Conservation (phyloP, 2,329 filamentous ascomycete genomes). For the Aspergillus thermomutatus region DNA sequence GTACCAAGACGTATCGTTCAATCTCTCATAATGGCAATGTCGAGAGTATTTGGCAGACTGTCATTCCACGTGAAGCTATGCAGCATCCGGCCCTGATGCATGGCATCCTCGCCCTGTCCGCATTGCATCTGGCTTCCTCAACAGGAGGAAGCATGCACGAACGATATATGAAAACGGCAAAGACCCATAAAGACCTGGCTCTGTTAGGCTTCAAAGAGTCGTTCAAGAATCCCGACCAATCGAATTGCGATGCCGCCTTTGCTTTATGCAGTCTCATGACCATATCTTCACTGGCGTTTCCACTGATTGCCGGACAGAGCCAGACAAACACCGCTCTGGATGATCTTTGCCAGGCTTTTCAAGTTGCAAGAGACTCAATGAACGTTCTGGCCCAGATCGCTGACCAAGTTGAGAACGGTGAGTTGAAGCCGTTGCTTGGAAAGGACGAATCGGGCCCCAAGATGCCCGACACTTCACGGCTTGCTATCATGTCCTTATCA, state of each 20-base stretch:
- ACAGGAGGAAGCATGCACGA: slow-evolving; percentile 15
- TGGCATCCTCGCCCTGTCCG: slow-evolving; percentile 34
- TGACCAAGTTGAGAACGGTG: slow-evolving; percentile 22
- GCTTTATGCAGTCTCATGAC: slow-evolving; percentile 33
- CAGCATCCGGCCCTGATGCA: slow-evolving; percentile 30
- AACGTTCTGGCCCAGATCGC: slow-evolving; percentile 21
- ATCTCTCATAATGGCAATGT: slow-evolving; percentile 23
- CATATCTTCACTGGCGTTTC: slow-evolving; percentile 33
- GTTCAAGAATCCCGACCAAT: slow-evolving; percentile 17
- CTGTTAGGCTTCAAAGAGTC: slow-evolving; percentile 22
- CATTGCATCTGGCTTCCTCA: slow-evolving; percentile 28
- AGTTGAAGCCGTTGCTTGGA: slow-evolving; percentile 26
- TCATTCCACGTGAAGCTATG: slow-evolving; percentile 29
- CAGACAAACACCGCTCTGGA: slow-evolving; percentile 18
- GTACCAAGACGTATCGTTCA: slow-evolving; percentile 30
- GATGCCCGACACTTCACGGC: slow-evolving; percentile 34
- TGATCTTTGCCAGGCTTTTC: slow-evolving; percentile 30
- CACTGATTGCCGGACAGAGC: slow-evolving; percentile 9
- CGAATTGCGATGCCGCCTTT: slow-evolving; percentile 36
- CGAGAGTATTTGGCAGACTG: slow-evolving; percentile 30
- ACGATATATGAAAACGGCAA: slow-evolving; percentile 26
- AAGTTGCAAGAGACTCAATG: slow-evolving; percentile 28
- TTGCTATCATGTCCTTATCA: slow-evolving; percentile 26
- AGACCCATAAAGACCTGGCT: slow-evolving; percentile 26
- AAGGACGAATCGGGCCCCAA: slow-evolving; percentile 21